phyloP scores from a whole-genome alignment of 306 rosid species.

The Mimosa bimucronata region DNA sequence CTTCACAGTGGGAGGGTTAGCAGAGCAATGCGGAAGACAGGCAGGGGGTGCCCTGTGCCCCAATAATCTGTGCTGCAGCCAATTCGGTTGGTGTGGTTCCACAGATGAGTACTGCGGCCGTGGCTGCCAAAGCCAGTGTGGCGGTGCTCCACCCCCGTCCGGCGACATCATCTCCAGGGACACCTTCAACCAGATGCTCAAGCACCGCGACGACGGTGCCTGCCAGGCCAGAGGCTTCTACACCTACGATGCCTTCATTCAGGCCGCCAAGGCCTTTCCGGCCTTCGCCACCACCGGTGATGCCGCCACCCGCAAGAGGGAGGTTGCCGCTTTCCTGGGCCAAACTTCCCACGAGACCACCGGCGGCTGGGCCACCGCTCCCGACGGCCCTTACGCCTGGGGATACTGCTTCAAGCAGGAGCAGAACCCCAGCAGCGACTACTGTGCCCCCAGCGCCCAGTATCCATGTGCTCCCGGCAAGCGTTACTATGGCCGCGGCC shows the following conservation, averaged over 20 bases:
- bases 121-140: constrained; percentile 57
- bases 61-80: constrained; percentile 57
- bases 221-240: constrained; percentile 57
- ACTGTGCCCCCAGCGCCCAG: constrained; percentile 32
- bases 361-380: constrained; percentile 67
- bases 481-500: constrained; percentile 64
- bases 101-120: constrained; percentile 25
- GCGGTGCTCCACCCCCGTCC: background rate
- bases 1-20: background rate
- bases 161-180: constrained; percentile 37
- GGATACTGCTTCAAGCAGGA: constrained; percentile 62
- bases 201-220: constrained; percentile 39
- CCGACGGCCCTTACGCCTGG: constrained; percentile 77
- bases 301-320: constrained; percentile 40
- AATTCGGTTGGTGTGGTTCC: constrained; percentile 59
- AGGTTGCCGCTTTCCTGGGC: constrained; percentile 59
- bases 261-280: constrained; percentile 52
- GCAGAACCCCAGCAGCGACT: background rate
- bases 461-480: constrained; percentile 59
- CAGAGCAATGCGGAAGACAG: constrained; percentile 47
- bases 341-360: constrained; percentile 63
- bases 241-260: constrained; percentile 59
- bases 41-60: constrained; percentile 56
- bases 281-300: constrained; percentile 57
- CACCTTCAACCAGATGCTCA: constrained; percentile 53